phyloP scores from a whole-genome alignment of 1,284 basidiomycete genomes.

The Apiotrichum porosum region DNA sequence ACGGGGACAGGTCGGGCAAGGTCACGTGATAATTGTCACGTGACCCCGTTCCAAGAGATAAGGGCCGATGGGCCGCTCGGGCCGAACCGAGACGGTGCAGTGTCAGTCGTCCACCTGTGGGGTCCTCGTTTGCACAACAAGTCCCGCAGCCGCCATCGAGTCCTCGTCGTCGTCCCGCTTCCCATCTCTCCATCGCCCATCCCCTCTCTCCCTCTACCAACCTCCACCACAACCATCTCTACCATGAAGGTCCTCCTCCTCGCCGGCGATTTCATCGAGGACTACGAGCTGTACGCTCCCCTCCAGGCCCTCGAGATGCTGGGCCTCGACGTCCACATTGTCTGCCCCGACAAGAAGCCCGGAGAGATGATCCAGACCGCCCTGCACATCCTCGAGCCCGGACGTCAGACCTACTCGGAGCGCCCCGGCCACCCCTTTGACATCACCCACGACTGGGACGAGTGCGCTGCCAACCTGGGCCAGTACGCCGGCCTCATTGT shows the following conservation, averaged over 20 bases:
- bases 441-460: conserved; percentile 11
- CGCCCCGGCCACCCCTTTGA: conserved; percentile 17
- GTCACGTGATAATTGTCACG: no score
- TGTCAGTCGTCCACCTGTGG: no score
- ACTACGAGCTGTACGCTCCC: conserved; percentile 21
- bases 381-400: conserved; percentile 18
- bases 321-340: conserved; percentile 18
- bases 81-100: no score
- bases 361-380: conserved; percentile 14
- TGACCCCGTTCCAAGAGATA: no score
- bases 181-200: no score
- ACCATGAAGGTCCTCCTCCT: conserved; percentile 16
- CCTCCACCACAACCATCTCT: neutral
- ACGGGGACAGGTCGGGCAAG: no score
- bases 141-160: no score
- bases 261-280: conserved; percentile 18
- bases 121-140: no score
- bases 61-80: no score
- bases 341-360: conserved; percentile 17
- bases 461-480: conserved; percentile 8
- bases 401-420: conserved; percentile 20
- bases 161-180: no score
- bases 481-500: conserved; percentile 17
- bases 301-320: conserved; percentile 20
- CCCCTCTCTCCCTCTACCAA: neutral